Evolutionary conservation across 176 grass and related monocot species (phyloP).

Genomic region (Musa acuminata): DNA sequence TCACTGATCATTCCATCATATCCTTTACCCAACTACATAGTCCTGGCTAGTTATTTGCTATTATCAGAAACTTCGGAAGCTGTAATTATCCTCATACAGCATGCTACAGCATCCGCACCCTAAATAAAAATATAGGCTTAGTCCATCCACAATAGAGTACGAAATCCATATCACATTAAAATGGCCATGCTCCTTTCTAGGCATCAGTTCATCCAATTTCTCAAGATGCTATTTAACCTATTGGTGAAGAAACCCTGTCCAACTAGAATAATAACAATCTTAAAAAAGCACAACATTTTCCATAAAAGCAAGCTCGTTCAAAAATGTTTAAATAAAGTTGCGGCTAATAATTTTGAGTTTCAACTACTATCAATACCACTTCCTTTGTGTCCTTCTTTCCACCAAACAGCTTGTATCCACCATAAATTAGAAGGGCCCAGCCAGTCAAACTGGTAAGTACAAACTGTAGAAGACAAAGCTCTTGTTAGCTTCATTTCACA

Average conservation of each 20-base stretch:
- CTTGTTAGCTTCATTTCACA: neutral
- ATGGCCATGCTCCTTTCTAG: neutral
- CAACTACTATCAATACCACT: neutral
- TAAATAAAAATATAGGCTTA: neutral
- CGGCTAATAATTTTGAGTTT: neutral
- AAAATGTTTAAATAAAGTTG: neutral
- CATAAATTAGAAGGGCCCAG: constrained; percentile 27
- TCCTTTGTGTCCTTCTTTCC: constrained; percentile 26
- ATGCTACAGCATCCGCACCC: neutral
- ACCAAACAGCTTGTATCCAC: constrained; percentile 33
- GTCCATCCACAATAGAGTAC: neutral
- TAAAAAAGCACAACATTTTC: neutral
- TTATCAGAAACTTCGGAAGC: neutral
- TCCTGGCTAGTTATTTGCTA: neutral
- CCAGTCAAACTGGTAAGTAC: constrained; percentile 36
- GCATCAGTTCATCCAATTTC: neutral
- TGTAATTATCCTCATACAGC: neutral
- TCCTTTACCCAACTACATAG: neutral
- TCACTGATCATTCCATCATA: neutral
- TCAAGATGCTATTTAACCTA: neutral
- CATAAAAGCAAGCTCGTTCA: neutral
- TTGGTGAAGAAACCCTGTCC: neutral
- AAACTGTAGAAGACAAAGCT: constrained; percentile 24
- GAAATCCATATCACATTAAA: neutral
- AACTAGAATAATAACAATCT: neutral